Evolutionary conservation across 768 basidiomycete genomes (phyloP).

Genomic region (Hemileccinum impolitum): DNA sequence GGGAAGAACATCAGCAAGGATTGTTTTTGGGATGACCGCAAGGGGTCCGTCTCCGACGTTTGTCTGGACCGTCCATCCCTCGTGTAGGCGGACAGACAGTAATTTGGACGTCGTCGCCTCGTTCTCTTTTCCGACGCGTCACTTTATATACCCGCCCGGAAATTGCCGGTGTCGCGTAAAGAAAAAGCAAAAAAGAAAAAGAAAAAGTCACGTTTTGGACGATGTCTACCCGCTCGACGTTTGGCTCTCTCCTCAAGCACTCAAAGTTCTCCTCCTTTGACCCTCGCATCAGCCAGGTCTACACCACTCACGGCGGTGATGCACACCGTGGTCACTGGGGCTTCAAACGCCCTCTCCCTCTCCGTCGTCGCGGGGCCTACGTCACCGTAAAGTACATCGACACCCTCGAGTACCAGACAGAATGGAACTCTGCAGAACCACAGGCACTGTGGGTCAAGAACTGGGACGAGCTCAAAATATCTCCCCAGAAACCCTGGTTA

Average conservation of each 20-base stretch:
- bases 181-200: background rate
- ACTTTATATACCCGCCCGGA: slow-evolving; percentile 32
- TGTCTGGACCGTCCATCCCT: slow-evolving; percentile 87
- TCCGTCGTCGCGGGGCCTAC: slow-evolving; percentile 59
- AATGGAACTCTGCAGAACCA: slow-evolving; percentile 67
- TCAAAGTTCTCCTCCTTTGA: slow-evolving; percentile 83
- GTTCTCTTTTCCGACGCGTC: slow-evolving; percentile 8
- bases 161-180: slow-evolving; percentile 19
- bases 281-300: slow-evolving; percentile 73
- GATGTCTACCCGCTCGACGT: slow-evolving; percentile 55
- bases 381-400: slow-evolving; percentile 70
- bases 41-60: slow-evolving; percentile 64
- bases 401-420: slow-evolving; percentile 68
- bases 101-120: slow-evolving; percentile 75
- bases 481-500: slow-evolving; percentile 7
- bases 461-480: slow-evolving; percentile 54
- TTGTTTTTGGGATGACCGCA: slow-evolving; percentile 75
- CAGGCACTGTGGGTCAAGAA: slow-evolving; percentile 67
- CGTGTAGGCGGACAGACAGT: slow-evolving; percentile 61
- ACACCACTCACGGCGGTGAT: slow-evolving; percentile 65
- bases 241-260: slow-evolving; percentile 71
- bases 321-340: slow-evolving; percentile 81
- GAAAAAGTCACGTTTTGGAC: background rate
- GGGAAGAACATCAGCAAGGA: slow-evolving; percentile 90
- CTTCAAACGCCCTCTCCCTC: slow-evolving; percentile 75